Conservation (phyloP, 2,329 filamentous ascomycete species). For the Neonectria punicea region DNA sequence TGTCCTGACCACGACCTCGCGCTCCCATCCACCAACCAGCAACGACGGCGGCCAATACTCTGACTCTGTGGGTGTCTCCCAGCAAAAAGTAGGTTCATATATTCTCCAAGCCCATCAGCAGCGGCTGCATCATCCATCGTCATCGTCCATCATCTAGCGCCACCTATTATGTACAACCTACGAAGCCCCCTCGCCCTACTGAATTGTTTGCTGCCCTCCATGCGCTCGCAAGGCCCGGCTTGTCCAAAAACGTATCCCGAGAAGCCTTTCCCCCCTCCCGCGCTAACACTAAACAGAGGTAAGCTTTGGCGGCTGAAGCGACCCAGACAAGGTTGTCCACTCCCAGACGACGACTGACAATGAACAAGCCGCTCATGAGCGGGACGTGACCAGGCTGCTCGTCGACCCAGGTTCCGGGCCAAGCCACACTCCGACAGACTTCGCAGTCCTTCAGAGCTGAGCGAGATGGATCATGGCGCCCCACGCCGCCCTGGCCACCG, state of each 20-base stretch:
- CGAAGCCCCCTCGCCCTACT: neutral
- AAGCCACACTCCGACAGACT: constrained; percentile 23
- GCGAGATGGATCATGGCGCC: constrained; percentile 19
- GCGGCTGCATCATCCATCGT: constrained; percentile 18
- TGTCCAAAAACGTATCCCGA: constrained; percentile 18
- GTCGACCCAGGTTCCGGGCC: constrained; percentile 14
- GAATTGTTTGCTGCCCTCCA: constrained; percentile 6
- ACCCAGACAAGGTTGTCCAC: constrained; percentile 18
- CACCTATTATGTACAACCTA: constrained; percentile 4
- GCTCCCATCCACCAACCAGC: neutral
- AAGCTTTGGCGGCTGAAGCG: constrained; percentile 29
- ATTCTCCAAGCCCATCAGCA: neutral
- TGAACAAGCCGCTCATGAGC: neutral
- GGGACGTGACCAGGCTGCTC: constrained; percentile 24
- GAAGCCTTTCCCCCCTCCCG: constrained; percentile 5
- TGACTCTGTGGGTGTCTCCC: neutral
- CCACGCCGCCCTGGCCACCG: constrained; percentile 19
- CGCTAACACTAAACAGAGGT: constrained; percentile 25
- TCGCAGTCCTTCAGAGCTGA: neutral
- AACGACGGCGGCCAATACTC: neutral
- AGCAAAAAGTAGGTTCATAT: constrained; percentile 3
- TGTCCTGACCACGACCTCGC: neutral
- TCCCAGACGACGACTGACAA: constrained; percentile 10
- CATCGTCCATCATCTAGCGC: constrained; percentile 8
- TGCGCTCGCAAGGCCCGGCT: constrained; percentile 6